Evolutionary conservation across 805 yeast genomes (phyloP), one percentile per base, ranked within the genome.

Genomic region (Kodamaea fukazawae): DNA sequence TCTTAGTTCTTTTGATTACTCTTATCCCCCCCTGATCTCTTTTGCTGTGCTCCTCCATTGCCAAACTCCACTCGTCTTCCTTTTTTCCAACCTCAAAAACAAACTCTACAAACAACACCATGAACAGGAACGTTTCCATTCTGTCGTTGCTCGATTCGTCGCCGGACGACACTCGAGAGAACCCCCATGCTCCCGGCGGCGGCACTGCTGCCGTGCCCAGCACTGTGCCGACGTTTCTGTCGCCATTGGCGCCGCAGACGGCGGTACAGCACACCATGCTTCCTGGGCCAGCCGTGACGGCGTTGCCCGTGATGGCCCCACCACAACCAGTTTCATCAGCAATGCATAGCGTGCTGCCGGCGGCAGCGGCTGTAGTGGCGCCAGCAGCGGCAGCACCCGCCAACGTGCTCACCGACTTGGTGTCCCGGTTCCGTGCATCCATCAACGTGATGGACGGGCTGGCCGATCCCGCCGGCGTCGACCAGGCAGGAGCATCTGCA

Each of bases 401-500:
- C 4, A 12, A 14, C 4, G 35, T 40, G n/a, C 34, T 50, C 11
- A 39, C 26, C 22, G 53, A 41, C 29, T 48, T 63, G 32, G 63
- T 66, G 7, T 54, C 69, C 5, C 54, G 48, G 35, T 66, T 52
- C 41, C 67, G 65, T 43, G 60, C 71, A 11, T 43, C 58, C 9
- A 50, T 65, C 20, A 53, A 53, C 13, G 43, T 49, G 25, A 40
- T 48, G 29, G 43, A 44, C 20, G 16, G 44, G 2, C 43, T 23
- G 3, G 29, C 23, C 10, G 25, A 20, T 7, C 22, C 28, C 1
- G 35, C 34, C 14, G 35, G 29, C 7, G 30, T 12, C 7, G 23
- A 32, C 12, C 13, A 22, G 37, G 20, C 20, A 11, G 16, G 12
- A 18, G 17, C 17, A 17, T 33, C 15, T n/a, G n/a, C n/a, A n/a